Evolutionary conservation across 345 rosid genomes (phyloP), one percentile per base, ranked within the genome.

Genomic region (Eutrema heterophyllum): DNA sequence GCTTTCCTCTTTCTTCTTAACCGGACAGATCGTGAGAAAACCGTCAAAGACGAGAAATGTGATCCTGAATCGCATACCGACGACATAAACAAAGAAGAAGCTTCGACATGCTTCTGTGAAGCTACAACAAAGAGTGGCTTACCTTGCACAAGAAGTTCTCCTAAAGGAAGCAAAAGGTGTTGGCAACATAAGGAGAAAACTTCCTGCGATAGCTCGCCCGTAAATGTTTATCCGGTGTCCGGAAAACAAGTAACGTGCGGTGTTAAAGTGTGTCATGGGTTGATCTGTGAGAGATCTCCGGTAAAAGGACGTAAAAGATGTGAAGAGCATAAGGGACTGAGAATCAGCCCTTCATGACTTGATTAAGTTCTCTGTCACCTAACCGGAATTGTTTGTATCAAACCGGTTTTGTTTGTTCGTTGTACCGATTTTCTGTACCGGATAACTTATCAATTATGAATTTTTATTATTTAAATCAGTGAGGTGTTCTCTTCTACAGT

Each of bases 161-260:
- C 67, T 24, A 56, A 27, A 60, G 87, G 87, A 65, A 80, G 83
- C 44, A 72, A 79, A 73, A 80, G 79, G 38, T 87, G 92, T 73
- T 83, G 88, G 92, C 95, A 89, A 74, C 92, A 87, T 64, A 80
- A 72, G 30, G 85, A 71, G 53, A 52, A 45, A 74, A 40, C 1
- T 12, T 50, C 67, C 12, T 30, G 9, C 3, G 48, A 39, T 4
- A 9, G 0, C 15, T 70, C 27, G 14, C 57, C 57, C 27, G 68
- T 7, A 50, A 16, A 52, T 52, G 13, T 5, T 52, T 43, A 29
- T 8, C 18, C 44, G 3, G 51, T 26, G 6, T 49, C 13, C 11
- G 48, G 51, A 12, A 65, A 33, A 50, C 24, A 26, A 2, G 44
- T 63, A 3, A 21, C 43, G 9, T 81, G 86, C 49, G 84, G 81